phyloP scores from a whole-genome alignment of 129 eudicot species.

The Glebionis coronaria region DNA sequence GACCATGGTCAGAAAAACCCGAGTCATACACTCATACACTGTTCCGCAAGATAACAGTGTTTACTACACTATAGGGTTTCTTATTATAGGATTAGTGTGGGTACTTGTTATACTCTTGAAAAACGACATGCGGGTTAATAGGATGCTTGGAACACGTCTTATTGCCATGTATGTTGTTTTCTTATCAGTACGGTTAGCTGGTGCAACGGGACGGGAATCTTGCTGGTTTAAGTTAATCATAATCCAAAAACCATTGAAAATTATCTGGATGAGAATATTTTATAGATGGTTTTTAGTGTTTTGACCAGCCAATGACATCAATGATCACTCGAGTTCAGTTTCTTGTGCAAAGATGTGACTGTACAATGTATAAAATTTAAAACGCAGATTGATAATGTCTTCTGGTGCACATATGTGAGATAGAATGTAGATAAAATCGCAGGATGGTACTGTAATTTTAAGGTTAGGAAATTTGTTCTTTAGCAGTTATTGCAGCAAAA shows the following conservation, averaged over 20 bases:
- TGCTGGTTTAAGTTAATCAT: constrained; percentile 34
- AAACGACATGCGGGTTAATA: too few relatives aligned
- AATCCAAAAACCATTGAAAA: constrained; percentile 1
- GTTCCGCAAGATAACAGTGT: too few relatives aligned
- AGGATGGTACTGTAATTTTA: too few relatives aligned
- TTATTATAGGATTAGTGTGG: constrained; percentile 63
- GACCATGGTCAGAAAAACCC: constrained; percentile 68
- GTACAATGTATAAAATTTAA: constrained; percentile 17
- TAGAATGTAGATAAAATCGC: too few relatives aligned
- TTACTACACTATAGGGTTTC: constrained; percentile 72
- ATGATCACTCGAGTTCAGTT: too few relatives aligned
- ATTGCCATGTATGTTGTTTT: constrained; percentile 64
- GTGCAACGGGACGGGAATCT: constrained; percentile 69
- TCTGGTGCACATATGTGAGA: too few relatives aligned
- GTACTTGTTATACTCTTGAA: too few relatives aligned
- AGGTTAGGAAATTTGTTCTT: too few relatives aligned
- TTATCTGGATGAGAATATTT: constrained; percentile 4
- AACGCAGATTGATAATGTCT: constrained; percentile 1
- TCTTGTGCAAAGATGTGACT: constrained; percentile 14
- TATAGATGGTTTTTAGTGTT: constrained; percentile 9
- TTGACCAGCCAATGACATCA: not conserved
- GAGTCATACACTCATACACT: constrained; percentile 43
- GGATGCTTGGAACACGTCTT: constrained; percentile 88
- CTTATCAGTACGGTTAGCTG: constrained; percentile 46
- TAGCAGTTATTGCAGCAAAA: too few relatives aligned